Conservation (phyloP, 805 yeast species). For the Yamadazyma paraphyllophila region DNA sequence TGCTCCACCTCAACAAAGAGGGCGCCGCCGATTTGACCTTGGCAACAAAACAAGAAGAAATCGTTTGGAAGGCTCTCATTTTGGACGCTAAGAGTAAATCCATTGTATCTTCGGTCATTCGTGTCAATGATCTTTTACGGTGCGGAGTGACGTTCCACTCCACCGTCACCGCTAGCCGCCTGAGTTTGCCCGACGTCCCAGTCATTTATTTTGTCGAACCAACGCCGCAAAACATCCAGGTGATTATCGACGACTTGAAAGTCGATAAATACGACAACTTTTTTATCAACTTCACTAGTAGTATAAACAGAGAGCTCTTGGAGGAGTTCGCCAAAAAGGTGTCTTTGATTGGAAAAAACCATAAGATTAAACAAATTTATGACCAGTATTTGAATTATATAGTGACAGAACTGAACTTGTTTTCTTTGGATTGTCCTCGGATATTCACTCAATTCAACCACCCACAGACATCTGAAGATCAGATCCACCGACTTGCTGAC, state of each 20-base stretch:
- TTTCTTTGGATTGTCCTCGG: slow-evolving; percentile 66
- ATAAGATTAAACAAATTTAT: slow-evolving; percentile 78
- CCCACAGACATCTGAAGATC: slow-evolving; percentile 71
- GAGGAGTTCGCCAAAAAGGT: slow-evolving; percentile 88
- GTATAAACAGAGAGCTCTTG: slow-evolving; percentile 69
- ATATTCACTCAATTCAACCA: slow-evolving; percentile 69
- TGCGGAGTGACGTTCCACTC: slow-evolving; percentile 93
- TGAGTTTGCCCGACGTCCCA: slow-evolving; percentile 92
- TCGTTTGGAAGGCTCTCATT: slow-evolving; percentile 88
- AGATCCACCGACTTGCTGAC: slow-evolving; percentile 66
- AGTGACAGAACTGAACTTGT: slow-evolving; percentile 90
- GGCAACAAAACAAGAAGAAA: slow-evolving; percentile 58
- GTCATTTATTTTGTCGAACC: slow-evolving; percentile 92
- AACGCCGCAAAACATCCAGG: slow-evolving; percentile 67
- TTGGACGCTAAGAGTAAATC: slow-evolving; percentile 80
- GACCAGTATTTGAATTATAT: slow-evolving; percentile 92
- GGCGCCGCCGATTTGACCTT: slow-evolving; percentile 53
- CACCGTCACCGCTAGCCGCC: slow-evolving; percentile 64
- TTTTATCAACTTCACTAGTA: slow-evolving; percentile 84
- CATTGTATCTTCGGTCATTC: slow-evolving; percentile 83
- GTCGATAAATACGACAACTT: slow-evolving; percentile 73
- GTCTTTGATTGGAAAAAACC: slow-evolving; percentile 66
- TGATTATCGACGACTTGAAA: slow-evolving; percentile 69
- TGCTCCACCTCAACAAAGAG: slow-evolving; percentile 79
- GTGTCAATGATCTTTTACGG: slow-evolving; percentile 86